These are phyloP conservation scores for Lactarius deliciosus DNA, from an alignment of 768 basidiomycete genomes.

Conservation along the genomic window DNA sequence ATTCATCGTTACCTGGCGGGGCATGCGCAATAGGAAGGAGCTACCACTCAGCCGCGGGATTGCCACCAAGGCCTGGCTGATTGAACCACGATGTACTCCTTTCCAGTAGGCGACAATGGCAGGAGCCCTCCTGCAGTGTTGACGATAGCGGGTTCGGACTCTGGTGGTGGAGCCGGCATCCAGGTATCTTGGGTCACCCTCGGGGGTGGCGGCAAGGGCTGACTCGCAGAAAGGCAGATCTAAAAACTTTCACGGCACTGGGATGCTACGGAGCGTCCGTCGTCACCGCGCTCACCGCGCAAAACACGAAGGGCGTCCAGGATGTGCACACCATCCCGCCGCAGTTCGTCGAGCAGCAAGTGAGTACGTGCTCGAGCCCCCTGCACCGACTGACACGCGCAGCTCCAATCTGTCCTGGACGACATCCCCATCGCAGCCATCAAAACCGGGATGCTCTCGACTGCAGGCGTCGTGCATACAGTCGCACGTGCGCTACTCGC, in stretches of 20 bases:
- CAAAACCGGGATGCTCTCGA: constrained; percentile 90
- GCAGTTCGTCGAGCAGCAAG: constrained; percentile 74
- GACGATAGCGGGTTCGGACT: constrained; percentile 81
- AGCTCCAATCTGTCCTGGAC: constrained; percentile 69
- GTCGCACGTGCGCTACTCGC: constrained; percentile 52
- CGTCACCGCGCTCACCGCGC: constrained; percentile 84
- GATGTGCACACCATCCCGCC: constrained; percentile 67
- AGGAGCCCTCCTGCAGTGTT: constrained; percentile 42
- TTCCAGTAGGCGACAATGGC: background rate
- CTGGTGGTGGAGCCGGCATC: constrained; percentile 86
- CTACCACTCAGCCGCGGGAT: background rate
- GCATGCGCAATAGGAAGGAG: background rate
- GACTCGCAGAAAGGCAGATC: constrained; percentile 60
- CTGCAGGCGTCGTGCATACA: constrained; percentile 50
- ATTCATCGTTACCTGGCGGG: constrained; percentile 11
- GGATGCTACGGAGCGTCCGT: constrained; percentile 79
- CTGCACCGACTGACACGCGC: constrained; percentile 1
- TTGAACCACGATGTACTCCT: constrained; percentile 3
- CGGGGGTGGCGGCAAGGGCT: background rate
- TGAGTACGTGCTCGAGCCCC: constrained; percentile 33
- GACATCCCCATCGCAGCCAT: constrained; percentile 73
- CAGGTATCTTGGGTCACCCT: constrained; percentile 51
- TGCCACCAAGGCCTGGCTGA: background rate
- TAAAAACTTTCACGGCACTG: constrained; percentile 80
- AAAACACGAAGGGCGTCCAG: constrained; percentile 85